These are phyloP conservation scores for Entonaema liquescens DNA, from an alignment of 495 filamentous ascomycete genomes.

Conservation along the genomic window DNA sequence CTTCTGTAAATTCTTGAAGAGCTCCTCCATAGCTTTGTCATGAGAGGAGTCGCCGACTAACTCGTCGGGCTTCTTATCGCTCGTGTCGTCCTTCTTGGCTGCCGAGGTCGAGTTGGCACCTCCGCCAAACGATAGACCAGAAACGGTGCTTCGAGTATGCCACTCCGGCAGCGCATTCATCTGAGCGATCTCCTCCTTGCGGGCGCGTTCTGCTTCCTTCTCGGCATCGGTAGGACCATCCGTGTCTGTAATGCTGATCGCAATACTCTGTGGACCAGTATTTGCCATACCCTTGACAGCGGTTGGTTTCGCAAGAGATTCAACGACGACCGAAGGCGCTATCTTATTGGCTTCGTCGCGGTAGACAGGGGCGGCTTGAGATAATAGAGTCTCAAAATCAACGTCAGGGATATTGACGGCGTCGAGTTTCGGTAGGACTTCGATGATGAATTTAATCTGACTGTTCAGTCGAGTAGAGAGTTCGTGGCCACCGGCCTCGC, in stretches of 20 bases:
- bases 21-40: conserved; percentile 58
- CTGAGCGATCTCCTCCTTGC: conserved; percentile 76
- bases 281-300: conserved; percentile 76
- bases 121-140: conserved; percentile 49
- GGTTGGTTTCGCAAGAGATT: conserved; percentile 60
- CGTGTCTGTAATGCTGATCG: conserved; percentile 77
- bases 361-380: conserved; percentile 65
- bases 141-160: conserved; percentile 88
- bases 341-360: conserved; percentile 69
- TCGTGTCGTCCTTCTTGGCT: conserved; percentile 64
- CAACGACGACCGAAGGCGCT: conserved; percentile 61
- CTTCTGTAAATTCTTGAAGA: conserved; percentile 62
- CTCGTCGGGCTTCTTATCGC: conserved; percentile 46
- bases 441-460: conserved; percentile 84
- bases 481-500: conserved; percentile 78
- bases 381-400: conserved; percentile 81
- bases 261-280: conserved; percentile 73
- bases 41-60: conserved; percentile 52
- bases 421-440: conserved; percentile 88
- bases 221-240: conserved; percentile 80
- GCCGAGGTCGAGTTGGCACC: conserved; percentile 55
- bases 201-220: conserved; percentile 72
- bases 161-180: conserved; percentile 90
- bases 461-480: conserved; percentile 85
- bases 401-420: conserved; percentile 81